Evolutionary conservation across 345 rosid genomes (phyloP).

Genomic region (Bretschneidera sinensis): DNA sequence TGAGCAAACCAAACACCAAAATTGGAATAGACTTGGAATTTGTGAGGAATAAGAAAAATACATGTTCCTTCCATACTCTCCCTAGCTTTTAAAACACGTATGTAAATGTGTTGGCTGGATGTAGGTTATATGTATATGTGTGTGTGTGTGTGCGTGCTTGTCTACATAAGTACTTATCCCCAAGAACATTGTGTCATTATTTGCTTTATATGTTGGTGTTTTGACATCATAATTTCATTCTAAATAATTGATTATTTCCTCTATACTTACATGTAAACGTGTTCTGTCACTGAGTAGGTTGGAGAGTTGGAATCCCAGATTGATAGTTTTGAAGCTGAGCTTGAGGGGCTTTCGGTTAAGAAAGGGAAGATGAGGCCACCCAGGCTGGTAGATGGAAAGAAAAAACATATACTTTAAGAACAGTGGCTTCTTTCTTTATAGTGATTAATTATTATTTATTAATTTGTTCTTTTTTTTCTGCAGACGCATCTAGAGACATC

Average conservation of each 20-base stretch:
- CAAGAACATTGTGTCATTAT: no score
- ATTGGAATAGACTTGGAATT: no score
- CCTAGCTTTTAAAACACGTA: no score
- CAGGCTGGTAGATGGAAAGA: constrained; percentile 65
- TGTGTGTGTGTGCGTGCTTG: no score
- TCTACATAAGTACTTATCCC: no score
- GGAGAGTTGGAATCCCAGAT: constrained; percentile 94
- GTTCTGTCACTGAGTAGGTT: constrained; percentile 48
- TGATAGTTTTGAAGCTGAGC: constrained; percentile 92
- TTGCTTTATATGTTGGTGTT: no score
- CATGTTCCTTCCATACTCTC: no score
- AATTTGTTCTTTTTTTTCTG: constrained; percentile 11
- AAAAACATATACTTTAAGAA: constrained; percentile 15
- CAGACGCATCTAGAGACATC: constrained; percentile 96
- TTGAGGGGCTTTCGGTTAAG: constrained; percentile 94
- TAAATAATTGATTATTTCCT: background rate
- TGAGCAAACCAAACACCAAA: no score
- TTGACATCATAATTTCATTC: background rate
- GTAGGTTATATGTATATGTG: no score
- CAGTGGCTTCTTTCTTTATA: background rate
- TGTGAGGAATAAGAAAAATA: no score
- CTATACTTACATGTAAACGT: background rate
- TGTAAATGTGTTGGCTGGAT: no score
- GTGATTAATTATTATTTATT: constrained; percentile 15
- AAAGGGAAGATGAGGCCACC: constrained; percentile 97